Base-by-base conservation (phyloP, 495 filamentous ascomycete species). In the Chlorociboria aeruginascens region DNA sequence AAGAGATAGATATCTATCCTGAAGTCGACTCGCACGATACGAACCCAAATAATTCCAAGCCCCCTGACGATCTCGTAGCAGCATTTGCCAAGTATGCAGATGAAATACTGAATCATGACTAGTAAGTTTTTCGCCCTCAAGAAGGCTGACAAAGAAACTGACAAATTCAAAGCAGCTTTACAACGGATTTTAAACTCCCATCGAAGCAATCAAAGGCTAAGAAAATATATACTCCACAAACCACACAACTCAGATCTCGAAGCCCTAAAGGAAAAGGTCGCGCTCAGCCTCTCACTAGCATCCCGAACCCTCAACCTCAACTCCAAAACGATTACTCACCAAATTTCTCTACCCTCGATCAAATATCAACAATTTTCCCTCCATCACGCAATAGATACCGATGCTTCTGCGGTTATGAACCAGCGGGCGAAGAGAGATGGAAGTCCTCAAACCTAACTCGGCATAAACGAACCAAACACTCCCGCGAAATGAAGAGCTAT, bases 401-500 rank as follows among this genome's bases (percentile, higher is more conserved):
- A 16, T 57, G 54, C 36, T 41, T 49, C 28, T 58, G 55, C 38
- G 45, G 39, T 7, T 58, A 58, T 28, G 20, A 29, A 1, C 55
- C 55, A 7, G 28, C 13, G 3, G 55, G 55, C 14, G 49, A 49
- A 46, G 55, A 58, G 28, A 48, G 45, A 48, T 58, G 49, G 48
- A 58, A 58, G 45, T 45, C 51, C 2, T 58, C 55, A 4, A 58
- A 58, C 14, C 52, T 58, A 4, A 40, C 51, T 4, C 40, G 55
- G 3, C 55, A 58, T 37, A 58, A 58, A 16, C 40, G 55, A 10
- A 58, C 43, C 12, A 51, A 58, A 34, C 55, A 58, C 33, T 33
- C 55, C 0, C 32, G 36, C 33, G 38, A 52, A 36, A 34, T 32
- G 10, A 49, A 47, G 28, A 28, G 42, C 1, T 51, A 52, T 39